phyloP scores from a whole-genome alignment of 78 protist species.

The Abeoforma whisleri region DNA sequence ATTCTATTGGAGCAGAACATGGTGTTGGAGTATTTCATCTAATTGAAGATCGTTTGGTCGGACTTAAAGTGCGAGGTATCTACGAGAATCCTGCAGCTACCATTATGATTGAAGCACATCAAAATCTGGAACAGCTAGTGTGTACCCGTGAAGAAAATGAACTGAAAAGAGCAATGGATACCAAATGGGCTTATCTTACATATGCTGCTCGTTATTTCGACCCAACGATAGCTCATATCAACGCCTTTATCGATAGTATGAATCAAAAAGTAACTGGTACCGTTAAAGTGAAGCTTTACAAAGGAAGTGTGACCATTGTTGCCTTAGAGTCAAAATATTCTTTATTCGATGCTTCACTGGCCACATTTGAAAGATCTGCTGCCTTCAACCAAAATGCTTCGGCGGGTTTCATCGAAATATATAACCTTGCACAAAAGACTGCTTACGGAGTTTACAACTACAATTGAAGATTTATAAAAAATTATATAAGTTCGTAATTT shows the following conservation, averaged over 20 bases:
- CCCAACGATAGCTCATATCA: conserved; percentile 37
- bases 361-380: conserved; percentile 32
- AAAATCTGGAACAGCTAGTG: conserved; percentile 50
- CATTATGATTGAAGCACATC: conserved; percentile 55
- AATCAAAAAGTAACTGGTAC: conserved; percentile 48
- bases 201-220: conserved; percentile 44
- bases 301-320: conserved; percentile 44
- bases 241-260: conserved; percentile 43
- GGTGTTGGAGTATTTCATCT: conserved; percentile 66
- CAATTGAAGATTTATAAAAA: no score
- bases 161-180: conserved; percentile 38
- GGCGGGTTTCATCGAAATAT: conserved; percentile 45
- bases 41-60: conserved; percentile 65
- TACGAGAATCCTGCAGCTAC: conserved; percentile 62
- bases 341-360: conserved; percentile 29
- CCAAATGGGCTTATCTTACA: conserved; percentile 46
- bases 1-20: conserved; percentile 52
- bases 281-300: conserved; percentile 50
- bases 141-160: conserved; percentile 36
- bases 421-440: conserved; percentile 40
- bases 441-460: conserved; percentile 37
- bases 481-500: no score
- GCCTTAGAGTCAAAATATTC: conserved; percentile 41
- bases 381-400: conserved; percentile 46
- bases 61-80: conserved; percentile 60